These are phyloP conservation scores for Magnolia officinalis DNA, from an alignment of 164 flowering plant species.

Conservation along the genomic window DNA sequence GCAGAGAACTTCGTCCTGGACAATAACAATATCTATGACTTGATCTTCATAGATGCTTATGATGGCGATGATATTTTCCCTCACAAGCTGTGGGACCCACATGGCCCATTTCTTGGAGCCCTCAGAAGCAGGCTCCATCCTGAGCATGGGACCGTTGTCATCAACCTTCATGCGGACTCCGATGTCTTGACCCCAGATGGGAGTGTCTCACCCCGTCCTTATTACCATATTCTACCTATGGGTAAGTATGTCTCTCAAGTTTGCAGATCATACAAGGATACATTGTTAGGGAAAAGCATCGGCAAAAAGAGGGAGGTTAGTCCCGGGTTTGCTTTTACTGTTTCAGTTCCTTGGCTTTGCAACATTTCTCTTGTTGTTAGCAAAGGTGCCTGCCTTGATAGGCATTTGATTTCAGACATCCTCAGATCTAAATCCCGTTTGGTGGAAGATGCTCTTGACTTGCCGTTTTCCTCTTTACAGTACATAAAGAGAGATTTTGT, in stretches of 20 bases:
- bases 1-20: constrained; percentile 69
- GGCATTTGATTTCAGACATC: constrained; percentile 37
- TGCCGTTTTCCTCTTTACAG: constrained; percentile 61
- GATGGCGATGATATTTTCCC: constrained; percentile 94
- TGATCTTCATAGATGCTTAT: constrained; percentile 90
- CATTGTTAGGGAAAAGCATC: constrained; percentile 20
- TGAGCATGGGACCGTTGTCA: constrained; percentile 80
- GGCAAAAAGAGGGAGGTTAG: neutral
- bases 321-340: constrained; percentile 51
- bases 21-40: constrained; percentile 47
- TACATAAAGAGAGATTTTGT: constrained; percentile 54
- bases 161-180: constrained; percentile 81
- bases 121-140: constrained; percentile 57
- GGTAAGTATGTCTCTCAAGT: constrained; percentile 66
- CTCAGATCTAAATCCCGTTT: constrained; percentile 47
- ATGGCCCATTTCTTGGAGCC: constrained; percentile 58
- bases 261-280: constrained; percentile 61
- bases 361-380: constrained; percentile 71
- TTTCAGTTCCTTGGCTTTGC: constrained; percentile 76
- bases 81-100: constrained; percentile 71
- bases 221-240: constrained; percentile 40
- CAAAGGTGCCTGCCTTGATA: constrained; percentile 35
- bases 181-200: constrained; percentile 30
- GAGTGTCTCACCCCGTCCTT: constrained; percentile 17
- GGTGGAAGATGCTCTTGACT: constrained; percentile 47